Base-by-base conservation (phyloP, 139 green algal genomes). In the Gonium pectorale region DNA sequence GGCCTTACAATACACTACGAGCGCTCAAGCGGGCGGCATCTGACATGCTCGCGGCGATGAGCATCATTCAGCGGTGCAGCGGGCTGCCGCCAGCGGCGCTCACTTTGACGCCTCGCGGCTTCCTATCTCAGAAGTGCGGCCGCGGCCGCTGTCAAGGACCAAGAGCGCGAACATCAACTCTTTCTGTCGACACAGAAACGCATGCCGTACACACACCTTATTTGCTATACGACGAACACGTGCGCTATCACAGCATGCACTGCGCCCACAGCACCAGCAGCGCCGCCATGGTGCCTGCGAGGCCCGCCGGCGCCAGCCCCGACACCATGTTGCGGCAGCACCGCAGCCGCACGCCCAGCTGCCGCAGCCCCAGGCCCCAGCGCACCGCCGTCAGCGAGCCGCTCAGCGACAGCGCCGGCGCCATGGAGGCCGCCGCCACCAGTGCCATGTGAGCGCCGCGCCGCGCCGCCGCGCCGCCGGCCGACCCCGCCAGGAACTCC, bases 241-340 rank as follows among this genome's bases (percentile, higher is more conserved):
- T 27, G 1, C 56, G 26, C 56, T 7, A 8, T 33, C 52, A 81
- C n/a, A 27, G 38, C 56, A 70, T 27, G 56, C 74, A 70, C 37
- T 69, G 13, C 13, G 19, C 56, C 74, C 77, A 83, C 21, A 83
- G 41, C 63, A 73, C 77, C 43, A 83, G 43, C 44, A 83, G 77
- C n/a, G 77, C 77, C 41, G 43, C 62, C 26, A 21, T 6, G 43
- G n/a, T 37, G 22, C 54, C 77, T 33, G 21, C 62, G 6, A 63
- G 2, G 62, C 31, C 62, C 33, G 77, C 77, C 31, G 77, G 77
- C 63, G 44, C 77, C 59, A 83, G 62, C 60, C 31, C 77, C 41
- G 43, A 37, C 35, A 51, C 77, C 60, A 83, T 37, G 60, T 83
- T 19, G n/a, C 41, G 33, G 60, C 77, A 73, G 77, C 21, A 83